These are phyloP conservation scores for Urtica urens DNA, from an alignment of 306 rosid species.

Conservation along the genomic window DNA sequence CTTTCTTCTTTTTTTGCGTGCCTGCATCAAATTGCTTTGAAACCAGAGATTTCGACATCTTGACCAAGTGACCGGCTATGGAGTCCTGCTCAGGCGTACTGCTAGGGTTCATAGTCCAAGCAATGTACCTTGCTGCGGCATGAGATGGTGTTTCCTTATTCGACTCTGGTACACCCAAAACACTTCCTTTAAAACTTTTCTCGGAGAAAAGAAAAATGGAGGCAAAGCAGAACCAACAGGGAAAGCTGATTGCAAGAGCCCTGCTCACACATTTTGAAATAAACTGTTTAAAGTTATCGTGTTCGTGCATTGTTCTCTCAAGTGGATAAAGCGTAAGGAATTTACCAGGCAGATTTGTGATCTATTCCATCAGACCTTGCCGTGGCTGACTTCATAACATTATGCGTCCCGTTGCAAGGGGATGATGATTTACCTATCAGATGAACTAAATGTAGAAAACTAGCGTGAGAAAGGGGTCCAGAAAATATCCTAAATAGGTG, in stretches of 20 bases:
- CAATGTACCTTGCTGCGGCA: constrained; percentile 29
- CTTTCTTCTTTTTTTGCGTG: constrained; percentile 14
- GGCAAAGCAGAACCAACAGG: constrained; percentile 30
- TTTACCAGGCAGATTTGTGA: constrained; percentile 34
- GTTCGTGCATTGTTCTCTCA: constrained; percentile 8
- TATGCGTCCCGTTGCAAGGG: constrained; percentile 4
- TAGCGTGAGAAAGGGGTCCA: constrained; percentile 20
- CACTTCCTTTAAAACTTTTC: constrained; percentile 4
- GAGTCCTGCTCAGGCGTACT: constrained; percentile 16
- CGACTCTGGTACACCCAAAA: constrained; percentile 10
- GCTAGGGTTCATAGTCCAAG: constrained; percentile 26
- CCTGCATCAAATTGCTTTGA: constrained; percentile 8
- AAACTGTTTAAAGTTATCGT: constrained; percentile 9
- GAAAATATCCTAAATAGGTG: constrained; percentile 20
- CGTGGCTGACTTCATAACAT: constrained; percentile 6
- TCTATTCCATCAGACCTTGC: constrained; percentile 10
- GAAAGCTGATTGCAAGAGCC: constrained; percentile 35
- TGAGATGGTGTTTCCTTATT: constrained; percentile 6
- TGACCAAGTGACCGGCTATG: constrained; percentile 19
- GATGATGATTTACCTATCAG: constrained; percentile 1
- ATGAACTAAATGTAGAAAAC: constrained; percentile 9
- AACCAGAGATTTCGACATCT: constrained; percentile 15
- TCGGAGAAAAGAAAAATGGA: constrained; percentile 23
- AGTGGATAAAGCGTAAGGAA: constrained; percentile 11
- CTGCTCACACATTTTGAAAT: constrained; percentile 17